phyloP scores from a whole-genome alignment of 306 rosid species.

The Inga oerstediana region DNA sequence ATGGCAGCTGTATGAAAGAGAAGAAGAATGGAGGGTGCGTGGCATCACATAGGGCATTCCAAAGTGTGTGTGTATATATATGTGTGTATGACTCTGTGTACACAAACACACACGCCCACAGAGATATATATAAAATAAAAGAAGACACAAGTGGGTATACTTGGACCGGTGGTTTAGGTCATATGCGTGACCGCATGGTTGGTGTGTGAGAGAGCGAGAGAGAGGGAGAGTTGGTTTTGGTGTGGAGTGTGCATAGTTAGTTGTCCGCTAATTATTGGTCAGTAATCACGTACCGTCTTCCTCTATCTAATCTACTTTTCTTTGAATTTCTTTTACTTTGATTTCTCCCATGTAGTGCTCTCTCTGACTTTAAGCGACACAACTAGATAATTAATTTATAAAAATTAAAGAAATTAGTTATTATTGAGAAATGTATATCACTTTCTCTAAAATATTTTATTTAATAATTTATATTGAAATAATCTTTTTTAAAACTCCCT shows the following conservation, averaged over 20 bases:
- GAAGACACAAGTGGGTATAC: constrained; percentile 32
- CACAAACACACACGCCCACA: neutral
- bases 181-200: constrained; percentile 36
- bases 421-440: no score
- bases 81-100: no score
- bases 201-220: constrained; percentile 2
- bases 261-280: neutral
- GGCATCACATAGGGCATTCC: neutral
- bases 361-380: no score
- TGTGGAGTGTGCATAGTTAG: neutral
- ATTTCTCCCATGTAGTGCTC: neutral
- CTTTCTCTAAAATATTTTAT: no score
- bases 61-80: neutral
- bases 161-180: constrained; percentile 65
- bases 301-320: neutral
- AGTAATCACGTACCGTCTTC: neutral
- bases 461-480: no score
- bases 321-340: neutral
- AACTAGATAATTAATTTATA: no score
- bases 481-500: no score
- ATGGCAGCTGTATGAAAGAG: neutral
- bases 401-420: no score
- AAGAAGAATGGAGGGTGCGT: neutral
- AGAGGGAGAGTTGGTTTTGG: neutral
- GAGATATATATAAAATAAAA: neutral